Percentiles rank a stretch among this genome's conserved stretches.
Conservation (phyloP, 176 grass and related monocot genomes). For the Bolboschoenus planiculmis region DNA sequence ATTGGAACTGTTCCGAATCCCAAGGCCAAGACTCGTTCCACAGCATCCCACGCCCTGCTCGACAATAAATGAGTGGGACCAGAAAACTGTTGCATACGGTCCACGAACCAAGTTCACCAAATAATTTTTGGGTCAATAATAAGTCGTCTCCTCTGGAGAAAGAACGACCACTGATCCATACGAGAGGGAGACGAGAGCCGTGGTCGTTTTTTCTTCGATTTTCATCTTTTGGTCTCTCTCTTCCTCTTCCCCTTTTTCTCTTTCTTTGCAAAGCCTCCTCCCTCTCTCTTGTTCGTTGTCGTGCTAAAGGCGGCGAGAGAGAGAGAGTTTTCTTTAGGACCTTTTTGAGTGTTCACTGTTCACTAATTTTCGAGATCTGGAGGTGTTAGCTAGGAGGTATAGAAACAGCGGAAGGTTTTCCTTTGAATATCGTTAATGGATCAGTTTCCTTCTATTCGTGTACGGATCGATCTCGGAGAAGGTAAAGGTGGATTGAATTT, state of each 20-base stretch:
- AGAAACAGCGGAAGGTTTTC: neutral
- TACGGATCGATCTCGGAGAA: slow-evolving; percentile 21
- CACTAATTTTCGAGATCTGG: slow-evolving; percentile 13
- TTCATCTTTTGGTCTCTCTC: neutral
- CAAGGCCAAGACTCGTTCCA: neutral
- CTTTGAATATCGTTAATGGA: slow-evolving; percentile 6
- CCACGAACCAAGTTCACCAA: slow-evolving; percentile 6
- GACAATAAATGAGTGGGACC: neutral
- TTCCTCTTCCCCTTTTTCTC: neutral
- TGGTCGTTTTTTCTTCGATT: neutral
- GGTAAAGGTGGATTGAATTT: slow-evolving; percentile 6
- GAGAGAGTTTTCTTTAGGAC: neutral
- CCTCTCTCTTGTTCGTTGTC: neutral
- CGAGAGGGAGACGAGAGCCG: neutral
- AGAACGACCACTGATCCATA: slow-evolving; percentile 8
- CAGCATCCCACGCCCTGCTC: neutral
- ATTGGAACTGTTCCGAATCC: neutral
- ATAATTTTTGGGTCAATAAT: neutral
- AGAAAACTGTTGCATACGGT: neutral
- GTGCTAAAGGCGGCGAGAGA: slow-evolving; percentile 2
- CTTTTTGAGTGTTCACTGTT: neutral
- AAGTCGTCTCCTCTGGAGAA: slow-evolving; percentile 15
- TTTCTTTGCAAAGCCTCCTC: neutral
- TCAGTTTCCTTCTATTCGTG: neutral
- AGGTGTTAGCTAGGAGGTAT: neutral